phyloP scores from a whole-genome alignment of 495 filamentous ascomycete genomes.

The Choiromyces venosus region DNA sequence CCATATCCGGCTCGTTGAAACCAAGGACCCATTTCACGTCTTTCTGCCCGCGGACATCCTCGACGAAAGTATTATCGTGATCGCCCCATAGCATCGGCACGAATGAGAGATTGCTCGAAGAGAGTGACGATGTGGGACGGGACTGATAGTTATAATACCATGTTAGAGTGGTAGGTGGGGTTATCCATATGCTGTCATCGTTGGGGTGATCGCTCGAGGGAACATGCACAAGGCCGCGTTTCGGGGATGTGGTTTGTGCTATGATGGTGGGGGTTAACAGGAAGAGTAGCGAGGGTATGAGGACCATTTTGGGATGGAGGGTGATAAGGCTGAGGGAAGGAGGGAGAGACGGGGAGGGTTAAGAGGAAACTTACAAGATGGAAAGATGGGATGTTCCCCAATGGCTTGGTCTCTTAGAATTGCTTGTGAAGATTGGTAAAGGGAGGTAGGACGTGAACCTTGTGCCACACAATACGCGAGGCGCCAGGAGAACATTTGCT shows the following conservation, averaged over 20 bases:
- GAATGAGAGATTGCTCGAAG: constrained; percentile 55
- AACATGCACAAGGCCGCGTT: constrained; percentile 66
- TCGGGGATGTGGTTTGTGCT: constrained; percentile 51
- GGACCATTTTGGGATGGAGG: constrained; percentile 29
- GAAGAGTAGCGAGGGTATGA: constrained; percentile 25
- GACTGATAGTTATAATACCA: constrained; percentile 77
- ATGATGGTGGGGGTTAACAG: constrained; percentile 31
- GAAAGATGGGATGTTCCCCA: background rate
- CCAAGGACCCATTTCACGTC: constrained; percentile 60
- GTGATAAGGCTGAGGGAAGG: background rate
- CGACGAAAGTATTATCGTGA: constrained; percentile 46
- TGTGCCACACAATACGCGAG: background rate
- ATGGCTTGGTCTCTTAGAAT: background rate
- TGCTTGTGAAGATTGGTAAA: background rate
- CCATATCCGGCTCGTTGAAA: constrained; percentile 72
- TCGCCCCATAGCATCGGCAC: constrained; percentile 77
- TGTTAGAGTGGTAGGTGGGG: constrained; percentile 53
- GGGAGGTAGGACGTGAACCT: background rate
- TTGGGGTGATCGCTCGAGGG: constrained; percentile 47
- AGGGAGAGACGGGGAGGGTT: background rate
- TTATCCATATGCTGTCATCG: constrained; percentile 59
- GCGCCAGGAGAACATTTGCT: background rate
- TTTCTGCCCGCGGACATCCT: constrained; percentile 45
- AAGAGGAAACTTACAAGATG: background rate
- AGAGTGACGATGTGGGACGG: constrained; percentile 51